A percentile compares a stretch with the other conserved stretches of the same genome.
Conservation (phyloP, 2,329 filamentous ascomycete genomes). For the Ceratocystis colombiana region DNA sequence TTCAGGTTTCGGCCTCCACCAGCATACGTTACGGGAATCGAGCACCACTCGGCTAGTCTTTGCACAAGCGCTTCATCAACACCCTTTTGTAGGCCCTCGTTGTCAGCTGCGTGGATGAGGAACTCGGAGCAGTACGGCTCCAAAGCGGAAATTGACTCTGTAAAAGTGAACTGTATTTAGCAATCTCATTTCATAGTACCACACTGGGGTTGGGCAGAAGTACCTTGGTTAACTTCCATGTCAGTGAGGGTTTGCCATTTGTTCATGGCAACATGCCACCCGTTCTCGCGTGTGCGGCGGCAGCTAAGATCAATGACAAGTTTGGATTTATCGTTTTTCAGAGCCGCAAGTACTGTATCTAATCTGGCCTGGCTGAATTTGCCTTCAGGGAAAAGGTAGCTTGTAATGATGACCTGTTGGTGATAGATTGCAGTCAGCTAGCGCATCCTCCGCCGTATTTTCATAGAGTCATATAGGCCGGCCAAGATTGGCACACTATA, state of each 20-base stretch:
- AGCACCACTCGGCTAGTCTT: constrained; percentile 72
- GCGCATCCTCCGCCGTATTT: not conserved
- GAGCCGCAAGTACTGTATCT: constrained; percentile 58
- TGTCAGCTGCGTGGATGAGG: constrained; percentile 91
- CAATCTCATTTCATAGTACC: not conserved
- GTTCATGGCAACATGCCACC: constrained; percentile 97
- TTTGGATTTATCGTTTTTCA: constrained; percentile 65
- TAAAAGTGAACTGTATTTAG: constrained; percentile 18
- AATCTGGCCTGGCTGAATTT: constrained; percentile 70
- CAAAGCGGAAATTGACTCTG: constrained; percentile 68
- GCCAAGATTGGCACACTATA: too few species aligned
- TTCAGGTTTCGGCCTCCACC: constrained; percentile 76
- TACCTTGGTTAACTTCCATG: constrained; percentile 84
- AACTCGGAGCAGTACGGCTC: constrained; percentile 95
- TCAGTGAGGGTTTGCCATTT: constrained; percentile 98
- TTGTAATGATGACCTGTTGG: constrained; percentile 87
- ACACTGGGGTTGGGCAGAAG: constrained; percentile 24
- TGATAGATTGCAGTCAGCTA: not conserved
- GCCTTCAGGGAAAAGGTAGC: constrained; percentile 78
- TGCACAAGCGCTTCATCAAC: constrained; percentile 78
- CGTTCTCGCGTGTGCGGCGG: constrained; percentile 57
- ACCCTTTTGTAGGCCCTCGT: constrained; percentile 84
- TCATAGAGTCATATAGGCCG: not conserved
- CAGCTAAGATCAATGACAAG: constrained; percentile 95
- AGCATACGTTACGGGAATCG: constrained; percentile 89